Conservation (phyloP, 805 yeast genomes). For the Yarrowia phangngaensis region DNA sequence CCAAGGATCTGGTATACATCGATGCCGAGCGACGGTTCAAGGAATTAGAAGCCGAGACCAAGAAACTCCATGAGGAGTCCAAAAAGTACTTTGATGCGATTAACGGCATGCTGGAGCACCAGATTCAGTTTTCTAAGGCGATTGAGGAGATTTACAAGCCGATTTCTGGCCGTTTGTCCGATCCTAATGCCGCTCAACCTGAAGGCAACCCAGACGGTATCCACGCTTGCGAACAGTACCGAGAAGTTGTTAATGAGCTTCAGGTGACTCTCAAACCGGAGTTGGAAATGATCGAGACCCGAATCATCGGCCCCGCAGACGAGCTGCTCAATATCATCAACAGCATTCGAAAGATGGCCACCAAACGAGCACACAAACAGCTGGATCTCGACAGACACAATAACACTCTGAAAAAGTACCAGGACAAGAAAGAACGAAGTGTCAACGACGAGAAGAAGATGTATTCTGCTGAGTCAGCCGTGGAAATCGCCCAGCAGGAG, state of each 20-base stretch:
- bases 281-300: constrained; percentile 81
- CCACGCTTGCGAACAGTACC: constrained; percentile 86
- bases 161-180: constrained; percentile 85
- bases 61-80: constrained; percentile 83
- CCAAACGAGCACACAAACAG: constrained; percentile 93
- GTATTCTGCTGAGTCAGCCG: constrained; percentile 85
- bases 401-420: constrained; percentile 63
- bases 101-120: constrained; percentile 88
- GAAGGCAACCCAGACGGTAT: constrained; percentile 98
- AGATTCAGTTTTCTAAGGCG: constrained; percentile 90
- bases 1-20: constrained; percentile 81
- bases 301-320: constrained; percentile 87
- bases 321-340: constrained; percentile 80
- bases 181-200: constrained; percentile 77
- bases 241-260: constrained; percentile 80
- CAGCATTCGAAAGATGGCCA: constrained; percentile 85
- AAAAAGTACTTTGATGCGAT: constrained; percentile 87
- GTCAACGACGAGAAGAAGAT: constrained; percentile 87
- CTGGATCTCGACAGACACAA: constrained; percentile 86
- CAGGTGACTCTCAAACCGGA: constrained; percentile 88
- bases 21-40: constrained; percentile 97
- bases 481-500: constrained; percentile 89
- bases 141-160: constrained; percentile 96
- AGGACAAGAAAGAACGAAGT: constrained; percentile 75
- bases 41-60: constrained; percentile 85